Evolutionary conservation across 345 rosid species (phyloP), one percentile per base, ranked within the genome.

Genomic region (Hirschfeldia incana): DNA sequence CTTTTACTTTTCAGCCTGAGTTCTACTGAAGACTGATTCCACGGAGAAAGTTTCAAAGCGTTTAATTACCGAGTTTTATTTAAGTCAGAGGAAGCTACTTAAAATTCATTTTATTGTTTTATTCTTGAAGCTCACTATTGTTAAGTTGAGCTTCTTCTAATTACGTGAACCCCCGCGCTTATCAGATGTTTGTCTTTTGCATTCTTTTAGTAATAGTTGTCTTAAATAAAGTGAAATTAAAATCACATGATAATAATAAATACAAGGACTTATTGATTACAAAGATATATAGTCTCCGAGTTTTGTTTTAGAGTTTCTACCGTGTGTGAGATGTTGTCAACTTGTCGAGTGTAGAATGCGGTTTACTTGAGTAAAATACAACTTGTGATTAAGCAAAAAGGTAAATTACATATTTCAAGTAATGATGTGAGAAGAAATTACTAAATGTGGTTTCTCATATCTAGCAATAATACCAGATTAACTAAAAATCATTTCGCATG

Each of bases 11-110:
- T 62, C 79, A 80, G 83, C 6, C 10, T 68, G 49, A 3, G 8
- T 13, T 68, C 78, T 12, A 51, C 49, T 46, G 75, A 36, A 15
- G 21, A 17, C 3, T 79, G 29, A 74, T 62, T 21, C 70, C 9
- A 73, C 15, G 13, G 66, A 79, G 70, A 30, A 79, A 37, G 28
- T 34, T 79, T 37, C 78, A 46, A 60, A 21, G 76, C 10, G 49
- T 60, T 63, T 42, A 42, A 9, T 32, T 9, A 21, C 21, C 21
- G 44, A 4, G 69, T 65, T 51, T 21, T 36, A 67, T 26, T 1
- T 65, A 65, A 27, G 16, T 59, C 8, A 32, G 8, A 53, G 53
- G 66, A 77, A 59, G n/a, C 27, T 59, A 59, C 30, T 37, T 65
- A 29, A 8, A 37, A 78, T 58, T 66, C 28, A 72, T 57, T 65